A percentile compares a stretch with the other conserved stretches of the same genome.
Evolutionary conservation across 192 early-diverging fungal genomes (phyloP).

Genomic region (Backusella tuberculispora): DNA sequence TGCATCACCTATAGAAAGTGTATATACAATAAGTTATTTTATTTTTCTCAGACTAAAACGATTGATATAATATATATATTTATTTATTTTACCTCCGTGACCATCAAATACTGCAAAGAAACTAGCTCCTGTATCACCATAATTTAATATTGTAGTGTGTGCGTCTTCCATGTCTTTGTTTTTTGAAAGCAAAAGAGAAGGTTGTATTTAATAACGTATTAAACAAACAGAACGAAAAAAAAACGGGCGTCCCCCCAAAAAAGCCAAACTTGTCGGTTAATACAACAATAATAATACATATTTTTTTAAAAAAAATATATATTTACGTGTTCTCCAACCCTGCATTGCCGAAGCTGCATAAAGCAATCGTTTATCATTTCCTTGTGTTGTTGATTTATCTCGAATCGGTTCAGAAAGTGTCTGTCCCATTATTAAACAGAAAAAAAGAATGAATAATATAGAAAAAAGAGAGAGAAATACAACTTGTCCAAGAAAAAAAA

Average conservation of each 20-base stretch:
- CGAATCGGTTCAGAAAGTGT: conserved; percentile 91
- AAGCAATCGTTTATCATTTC: conserved; percentile 75
- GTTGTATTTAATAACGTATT: too few species aligned
- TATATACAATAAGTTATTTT: not conserved
- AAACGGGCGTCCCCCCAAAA: too few species aligned
- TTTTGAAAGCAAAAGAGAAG: too few species aligned
- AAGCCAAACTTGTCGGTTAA: too few species aligned
- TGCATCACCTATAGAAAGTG: conserved; percentile 51
- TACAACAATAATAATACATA: too few species aligned
- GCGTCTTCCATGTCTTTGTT: conserved; percentile 93
- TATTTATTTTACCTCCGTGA: conserved; percentile 72
- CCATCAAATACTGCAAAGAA: conserved; percentile 98
- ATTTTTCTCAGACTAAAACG: not conserved
- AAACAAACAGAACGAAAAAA: too few species aligned
- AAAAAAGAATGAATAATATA: not conserved
- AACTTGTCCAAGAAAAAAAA: not conserved
- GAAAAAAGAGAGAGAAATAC: not conserved
- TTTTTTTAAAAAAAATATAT: too few species aligned
- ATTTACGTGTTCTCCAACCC: conserved; percentile 91
- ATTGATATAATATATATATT: not conserved
- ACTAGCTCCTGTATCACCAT: conserved; percentile 65
- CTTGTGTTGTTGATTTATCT: conserved; percentile 84
- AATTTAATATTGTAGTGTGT: conserved; percentile 82
- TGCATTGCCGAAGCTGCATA: conserved; percentile 95
- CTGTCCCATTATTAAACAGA: conserved; percentile 81